Percentiles rank a stretch among this genome's conserved stretches.
phyloP scores from a whole-genome alignment of 768 basidiomycete genomes.

The Gymnopilus junonius region DNA sequence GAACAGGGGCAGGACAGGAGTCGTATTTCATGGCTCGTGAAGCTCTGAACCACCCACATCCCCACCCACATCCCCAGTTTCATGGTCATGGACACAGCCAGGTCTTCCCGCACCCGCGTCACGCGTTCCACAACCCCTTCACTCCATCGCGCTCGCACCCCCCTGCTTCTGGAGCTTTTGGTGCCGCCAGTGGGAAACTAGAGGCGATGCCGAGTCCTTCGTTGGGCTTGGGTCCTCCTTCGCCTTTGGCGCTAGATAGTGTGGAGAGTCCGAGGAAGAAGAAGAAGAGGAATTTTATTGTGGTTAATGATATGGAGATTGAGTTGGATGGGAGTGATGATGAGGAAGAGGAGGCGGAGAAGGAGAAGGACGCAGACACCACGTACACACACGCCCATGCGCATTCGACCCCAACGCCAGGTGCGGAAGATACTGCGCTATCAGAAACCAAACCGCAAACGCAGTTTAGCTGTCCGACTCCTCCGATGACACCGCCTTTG shows the following conservation, averaged over 20 bases:
- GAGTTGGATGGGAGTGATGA: conserved; percentile 40
- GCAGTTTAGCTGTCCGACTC: not conserved
- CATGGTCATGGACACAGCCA: not conserved
- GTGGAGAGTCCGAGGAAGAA: not conserved
- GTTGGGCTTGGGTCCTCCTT: not conserved
- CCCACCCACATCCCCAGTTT: not conserved
- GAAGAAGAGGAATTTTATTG: conserved; percentile 38
- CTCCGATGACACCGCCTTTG: not conserved
- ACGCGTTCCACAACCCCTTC: conserved; percentile 9
- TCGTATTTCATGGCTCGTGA: not conserved
- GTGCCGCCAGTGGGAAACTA: not conserved
- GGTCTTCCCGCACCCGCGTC: too few relatives aligned
- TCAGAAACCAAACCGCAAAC: not conserved
- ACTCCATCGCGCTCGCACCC: not conserved
- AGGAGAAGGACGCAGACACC: not conserved
- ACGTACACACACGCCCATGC: too few relatives aligned
- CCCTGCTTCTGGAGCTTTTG: not conserved
- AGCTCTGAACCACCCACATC: not conserved
- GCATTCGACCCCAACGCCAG: not conserved
- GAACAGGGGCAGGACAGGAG: not conserved
- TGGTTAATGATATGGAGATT: conserved; percentile 45
- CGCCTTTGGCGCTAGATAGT: not conserved
- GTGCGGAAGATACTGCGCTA: not conserved
- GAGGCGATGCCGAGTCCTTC: not conserved
- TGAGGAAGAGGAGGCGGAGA: conserved; percentile 18